Base-by-base conservation (phyloP, 108 stramenopile genomes). In the Pseudonitzschia pungens region DNA sequence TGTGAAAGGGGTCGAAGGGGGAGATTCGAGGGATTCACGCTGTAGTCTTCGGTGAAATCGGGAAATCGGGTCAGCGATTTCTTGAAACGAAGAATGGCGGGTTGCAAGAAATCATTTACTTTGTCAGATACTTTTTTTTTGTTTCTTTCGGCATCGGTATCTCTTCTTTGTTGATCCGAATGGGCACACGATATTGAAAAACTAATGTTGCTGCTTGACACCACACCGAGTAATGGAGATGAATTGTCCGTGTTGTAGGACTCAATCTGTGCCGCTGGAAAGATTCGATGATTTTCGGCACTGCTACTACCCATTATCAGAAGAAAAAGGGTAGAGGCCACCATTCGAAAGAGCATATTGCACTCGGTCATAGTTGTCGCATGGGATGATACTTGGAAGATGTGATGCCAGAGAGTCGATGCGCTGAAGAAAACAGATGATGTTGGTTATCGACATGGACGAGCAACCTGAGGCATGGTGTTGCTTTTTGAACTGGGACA, bases 241-340 rank as follows among this genome's bases (percentile, higher is more conserved):
- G 28, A 6, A 42, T 63, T 57, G 6, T 62, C 48, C 0, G 41
- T 20, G 26, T 27, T 57, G 65, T 79, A 79, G 15, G 20, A 28
- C 44, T 79, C 78, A 3, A 54, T 1, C 24, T 74, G 68, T 4
- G 78, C 78, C 21, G 78, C 78, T 53, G 78, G 78, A 44, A 79
- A 79, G 29, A 78, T 36, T 15, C 76, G 69, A 66, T 77, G 70
- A 16, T 40, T 58, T 31, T 27, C 15, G 15, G 27, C 57, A 58
- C n/a, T 18, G 29, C 29, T 31, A n/a, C 29, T 24, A n/a, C n/a
- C n/a, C n/a, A n/a, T n/a, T n/a, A 26, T 58, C 29, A n/a, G 20
- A 58, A 58, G 29, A 58, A 58, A 27, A n/a, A 58, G 57, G 29
- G 57, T n/a, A 14, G 57, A 26, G 27, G 15, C 14, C 27, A 58